A percentile compares a stretch with the other conserved stretches of the same genome.
These are phyloP conservation scores for Hanseniaspora thailandica DNA, from an alignment of 805 yeast species.

Conservation along the genomic window DNA sequence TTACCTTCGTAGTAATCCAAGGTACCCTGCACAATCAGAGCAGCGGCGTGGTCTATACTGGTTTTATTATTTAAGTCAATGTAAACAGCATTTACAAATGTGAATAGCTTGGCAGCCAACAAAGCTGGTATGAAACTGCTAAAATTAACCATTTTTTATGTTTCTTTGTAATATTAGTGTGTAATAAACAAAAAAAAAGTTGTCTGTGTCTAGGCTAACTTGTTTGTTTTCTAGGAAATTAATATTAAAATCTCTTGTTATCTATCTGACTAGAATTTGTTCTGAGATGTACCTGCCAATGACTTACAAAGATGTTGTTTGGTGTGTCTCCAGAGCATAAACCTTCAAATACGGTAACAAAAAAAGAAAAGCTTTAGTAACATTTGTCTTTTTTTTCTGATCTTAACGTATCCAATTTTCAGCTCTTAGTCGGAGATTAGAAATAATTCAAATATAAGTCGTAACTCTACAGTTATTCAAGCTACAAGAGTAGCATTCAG, in stretches of 20 bases:
- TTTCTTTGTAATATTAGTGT: not conserved
- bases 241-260: too few relatives aligned
- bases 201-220: too few relatives aligned
- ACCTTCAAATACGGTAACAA: not conserved
- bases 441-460: too few relatives aligned
- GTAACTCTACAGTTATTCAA: too few relatives aligned
- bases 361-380: not conserved
- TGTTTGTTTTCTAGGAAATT: too few relatives aligned
- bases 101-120: not conserved
- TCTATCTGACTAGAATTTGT: too few relatives aligned
- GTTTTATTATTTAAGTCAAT: slow-evolving; percentile 26
- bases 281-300: too few relatives aligned
- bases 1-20: slow-evolving; percentile 71
- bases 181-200: not conserved
- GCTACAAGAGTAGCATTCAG: not conserved
- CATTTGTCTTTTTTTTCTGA: not conserved
- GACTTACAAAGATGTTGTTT: not conserved
- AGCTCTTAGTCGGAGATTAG: not conserved
- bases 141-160: not conserved
- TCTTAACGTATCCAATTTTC: not conserved
- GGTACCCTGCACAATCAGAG: slow-evolving; percentile 54
- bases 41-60: slow-evolving; percentile 38
- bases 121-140: not conserved
- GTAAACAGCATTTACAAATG: slow-evolving; percentile 17
- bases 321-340: not conserved